These are phyloP conservation scores for Whalleya microplaca DNA, from an alignment of 2,329 filamentous ascomycete genomes.

Conservation along the genomic window DNA sequence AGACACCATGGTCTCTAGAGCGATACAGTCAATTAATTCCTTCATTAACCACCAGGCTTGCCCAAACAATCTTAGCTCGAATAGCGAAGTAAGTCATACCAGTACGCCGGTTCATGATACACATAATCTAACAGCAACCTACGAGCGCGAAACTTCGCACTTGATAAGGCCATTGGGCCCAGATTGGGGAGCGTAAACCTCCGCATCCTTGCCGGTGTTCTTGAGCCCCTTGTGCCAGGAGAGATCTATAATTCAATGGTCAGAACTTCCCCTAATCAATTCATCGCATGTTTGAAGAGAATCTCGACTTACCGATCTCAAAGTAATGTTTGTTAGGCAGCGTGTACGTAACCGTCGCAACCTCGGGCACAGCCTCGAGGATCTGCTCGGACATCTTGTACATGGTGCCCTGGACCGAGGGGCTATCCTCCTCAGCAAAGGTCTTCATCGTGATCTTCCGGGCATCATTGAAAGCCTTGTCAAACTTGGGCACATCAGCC, in stretches of 20 bases:
- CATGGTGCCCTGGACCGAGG: slow-evolving; percentile 96
- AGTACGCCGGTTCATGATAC: slow-evolving; percentile 27
- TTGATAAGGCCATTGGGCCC: slow-evolving; percentile 95
- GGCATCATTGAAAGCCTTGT: slow-evolving; percentile 77
- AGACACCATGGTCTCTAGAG: slow-evolving; percentile 4
- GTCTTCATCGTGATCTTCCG: slow-evolving; percentile 84
- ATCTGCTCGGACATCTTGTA: slow-evolving; percentile 97
- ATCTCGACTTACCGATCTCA: slow-evolving; percentile 82
- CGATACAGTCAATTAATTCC: slow-evolving; percentile 1
- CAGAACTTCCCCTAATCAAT: neutral
- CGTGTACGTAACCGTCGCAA: slow-evolving; percentile 76
- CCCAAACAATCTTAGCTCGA: slow-evolving; percentile 11
- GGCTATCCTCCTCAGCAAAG: slow-evolving; percentile 88
- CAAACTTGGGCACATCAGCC: slow-evolving; percentile 67
- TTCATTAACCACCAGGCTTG: slow-evolving; percentile 7
- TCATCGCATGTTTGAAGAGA: neutral
- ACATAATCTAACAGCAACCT: slow-evolving; percentile 11
- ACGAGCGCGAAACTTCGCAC: slow-evolving; percentile 75
- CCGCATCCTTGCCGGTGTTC: slow-evolving; percentile 94
- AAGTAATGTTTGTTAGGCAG: slow-evolving; percentile 99
- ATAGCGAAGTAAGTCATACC: slow-evolving; percentile 12
- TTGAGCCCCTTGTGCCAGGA: slow-evolving; percentile 95
- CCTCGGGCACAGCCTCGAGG: slow-evolving; percentile 71
- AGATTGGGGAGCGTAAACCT: slow-evolving; percentile 92
- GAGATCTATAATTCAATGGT: slow-evolving; percentile 62